These are phyloP conservation scores for Priceomyces castillae DNA, from an alignment of 805 yeast species.

Conservation along the genomic window DNA sequence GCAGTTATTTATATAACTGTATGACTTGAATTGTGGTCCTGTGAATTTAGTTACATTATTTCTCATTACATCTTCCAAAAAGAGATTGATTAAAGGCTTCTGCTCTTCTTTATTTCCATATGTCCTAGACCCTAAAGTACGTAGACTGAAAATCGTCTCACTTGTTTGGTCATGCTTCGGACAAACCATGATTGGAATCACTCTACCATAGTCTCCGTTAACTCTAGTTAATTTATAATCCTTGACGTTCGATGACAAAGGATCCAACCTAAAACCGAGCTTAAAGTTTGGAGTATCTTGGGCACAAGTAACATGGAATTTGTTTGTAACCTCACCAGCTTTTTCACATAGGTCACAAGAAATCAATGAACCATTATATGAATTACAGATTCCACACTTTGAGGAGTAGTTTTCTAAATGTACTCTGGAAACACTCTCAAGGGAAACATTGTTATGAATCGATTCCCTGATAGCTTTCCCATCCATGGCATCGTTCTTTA, in stretches of 20 bases:
- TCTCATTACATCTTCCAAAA: constrained; percentile 33
- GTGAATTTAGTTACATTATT: constrained; percentile 14
- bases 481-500: constrained; percentile 29
- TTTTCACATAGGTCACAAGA: constrained; percentile 46
- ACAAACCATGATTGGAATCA: constrained; percentile 47
- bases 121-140: constrained; percentile 29
- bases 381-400: constrained; percentile 46
- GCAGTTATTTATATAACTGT: constrained; percentile 24
- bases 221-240: constrained; percentile 23
- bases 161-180: constrained; percentile 30
- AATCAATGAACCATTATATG: constrained; percentile 49
- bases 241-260: constrained; percentile 16
- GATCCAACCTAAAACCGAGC: constrained; percentile 52
- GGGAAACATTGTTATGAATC: constrained; percentile 16
- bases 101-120: constrained; percentile 23
- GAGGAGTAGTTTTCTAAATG: constrained; percentile 25
- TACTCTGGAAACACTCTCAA: constrained; percentile 28
- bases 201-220: constrained; percentile 32
- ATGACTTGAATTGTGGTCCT: constrained; percentile 35
- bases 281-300: constrained; percentile 43
- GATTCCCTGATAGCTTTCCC: constrained; percentile 13
- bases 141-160: constrained; percentile 22
- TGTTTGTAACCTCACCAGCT: constrained; percentile 1
- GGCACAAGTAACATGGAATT: constrained; percentile 58
- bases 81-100: constrained; percentile 40